A percentile compares a stretch with the other conserved stretches of the same genome.
These are phyloP conservation scores for Cercophora newfieldiana DNA, from an alignment of 495 filamentous ascomycete species.

Conservation along the genomic window DNA sequence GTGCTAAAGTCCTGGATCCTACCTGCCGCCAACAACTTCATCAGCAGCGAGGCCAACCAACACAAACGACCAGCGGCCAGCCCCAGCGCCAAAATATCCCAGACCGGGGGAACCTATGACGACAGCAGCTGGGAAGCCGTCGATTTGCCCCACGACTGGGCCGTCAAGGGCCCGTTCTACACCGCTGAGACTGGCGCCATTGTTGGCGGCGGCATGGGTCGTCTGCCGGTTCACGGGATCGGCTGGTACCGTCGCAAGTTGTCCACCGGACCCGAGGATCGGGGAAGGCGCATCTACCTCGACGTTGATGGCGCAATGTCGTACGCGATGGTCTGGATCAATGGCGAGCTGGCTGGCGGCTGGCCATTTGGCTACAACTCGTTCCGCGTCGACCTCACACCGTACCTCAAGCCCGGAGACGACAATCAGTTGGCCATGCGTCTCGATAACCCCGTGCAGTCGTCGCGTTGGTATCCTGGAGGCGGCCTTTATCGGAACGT, in stretches of 20 bases:
- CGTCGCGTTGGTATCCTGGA: constrained; percentile 54
- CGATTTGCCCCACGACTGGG: constrained; percentile 49
- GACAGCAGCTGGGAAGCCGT: constrained; percentile 25
- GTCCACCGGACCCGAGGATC: constrained; percentile 29
- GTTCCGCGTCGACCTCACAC: constrained; percentile 51
- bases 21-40: constrained; percentile 28
- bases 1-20: constrained; percentile 28
- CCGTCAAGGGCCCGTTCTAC: constrained; percentile 49
- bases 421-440: constrained; percentile 50
- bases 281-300: constrained; percentile 42
- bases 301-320: constrained; percentile 55
- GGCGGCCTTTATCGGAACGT: constrained; percentile 53
- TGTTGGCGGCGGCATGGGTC: constrained; percentile 58
- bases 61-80: constrained; percentile 4
- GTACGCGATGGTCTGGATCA: constrained; percentile 51
- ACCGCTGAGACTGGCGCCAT: constrained; percentile 34
- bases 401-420: constrained; percentile 36
- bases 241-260: constrained; percentile 53
- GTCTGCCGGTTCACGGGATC: constrained; percentile 52
- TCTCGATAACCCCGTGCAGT: constrained; percentile 46
- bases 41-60: constrained; percentile 20
- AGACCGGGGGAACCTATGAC: constrained; percentile 11
- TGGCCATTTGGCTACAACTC: constrained; percentile 54
- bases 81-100: constrained; percentile 5
- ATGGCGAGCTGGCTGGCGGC: constrained; percentile 48